Conservation (phyloP, 1,284 basidiomycete species). For the Earliella scabrosa region DNA sequence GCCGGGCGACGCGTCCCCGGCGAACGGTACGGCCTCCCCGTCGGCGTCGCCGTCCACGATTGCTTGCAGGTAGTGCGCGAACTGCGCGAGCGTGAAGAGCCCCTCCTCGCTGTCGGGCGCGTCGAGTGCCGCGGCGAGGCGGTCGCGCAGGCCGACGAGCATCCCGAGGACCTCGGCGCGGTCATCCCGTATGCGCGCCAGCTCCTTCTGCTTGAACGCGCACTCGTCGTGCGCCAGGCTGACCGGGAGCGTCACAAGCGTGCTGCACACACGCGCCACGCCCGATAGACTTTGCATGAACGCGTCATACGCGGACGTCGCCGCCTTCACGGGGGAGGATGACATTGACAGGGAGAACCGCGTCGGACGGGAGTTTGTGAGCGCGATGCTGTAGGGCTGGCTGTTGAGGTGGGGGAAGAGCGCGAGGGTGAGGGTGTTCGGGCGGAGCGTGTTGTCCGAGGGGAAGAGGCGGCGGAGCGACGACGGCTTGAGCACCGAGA, state of each 20-base stretch:
- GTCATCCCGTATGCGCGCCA: slow-evolving; percentile 65
- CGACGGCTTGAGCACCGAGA: slow-evolving; percentile 53
- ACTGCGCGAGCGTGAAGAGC: slow-evolving; percentile 16
- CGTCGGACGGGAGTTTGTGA: slow-evolving; percentile 18
- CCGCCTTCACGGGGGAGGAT: slow-evolving; percentile 17
- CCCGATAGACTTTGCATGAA: slow-evolving; percentile 18
- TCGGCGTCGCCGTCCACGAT: slow-evolving; percentile 21
- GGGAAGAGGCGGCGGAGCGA: slow-evolving; percentile 57
- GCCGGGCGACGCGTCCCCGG: not conserved
- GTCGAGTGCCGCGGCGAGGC: slow-evolving; percentile 38
- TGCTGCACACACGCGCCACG: slow-evolving; percentile 24
- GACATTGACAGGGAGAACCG: slow-evolving; percentile 14
- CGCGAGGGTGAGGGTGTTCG: slow-evolving; percentile 52
- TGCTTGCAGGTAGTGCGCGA: slow-evolving; percentile 19
- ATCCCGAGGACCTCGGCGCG: slow-evolving; percentile 65
- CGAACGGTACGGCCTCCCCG: not conserved
- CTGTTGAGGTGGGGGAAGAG: slow-evolving; percentile 65
- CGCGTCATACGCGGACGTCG: slow-evolving; percentile 24
- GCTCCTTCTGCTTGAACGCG: slow-evolving; percentile 54
- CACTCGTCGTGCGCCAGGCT: slow-evolving; percentile 69
- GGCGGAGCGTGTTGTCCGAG: slow-evolving; percentile 44
- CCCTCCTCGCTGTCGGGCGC: slow-evolving; percentile 16
- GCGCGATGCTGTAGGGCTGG: slow-evolving; percentile 34
- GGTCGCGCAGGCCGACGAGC: slow-evolving; percentile 56
- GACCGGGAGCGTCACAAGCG: slow-evolving; percentile 46